Evolutionary conservation across 805 yeast genomes (phyloP).

Genomic region (Wilhelminamyces savonicus): DNA sequence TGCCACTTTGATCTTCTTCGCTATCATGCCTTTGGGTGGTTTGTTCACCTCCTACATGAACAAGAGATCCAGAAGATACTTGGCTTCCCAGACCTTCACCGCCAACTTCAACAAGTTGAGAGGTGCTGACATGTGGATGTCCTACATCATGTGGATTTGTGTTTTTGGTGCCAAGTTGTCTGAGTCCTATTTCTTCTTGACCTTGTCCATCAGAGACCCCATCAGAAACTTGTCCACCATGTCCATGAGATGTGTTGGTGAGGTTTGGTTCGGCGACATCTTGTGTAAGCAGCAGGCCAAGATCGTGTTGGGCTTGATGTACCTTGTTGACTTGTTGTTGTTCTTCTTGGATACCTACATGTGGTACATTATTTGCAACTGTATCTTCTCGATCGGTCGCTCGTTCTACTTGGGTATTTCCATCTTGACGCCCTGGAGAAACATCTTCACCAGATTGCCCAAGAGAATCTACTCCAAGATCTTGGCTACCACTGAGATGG

Average conservation of each 20-base stretch:
- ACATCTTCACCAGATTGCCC: slow-evolving; percentile 94
- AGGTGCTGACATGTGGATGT: slow-evolving; percentile 95
- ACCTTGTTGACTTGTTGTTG: slow-evolving; percentile 82
- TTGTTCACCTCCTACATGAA: slow-evolving; percentile 89
- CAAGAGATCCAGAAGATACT: slow-evolving; percentile 78
- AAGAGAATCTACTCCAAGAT: slow-evolving; percentile 98
- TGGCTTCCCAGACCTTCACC: slow-evolving; percentile 93
- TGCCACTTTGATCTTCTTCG: slow-evolving; percentile 76
- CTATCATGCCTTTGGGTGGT: slow-evolving; percentile 96
- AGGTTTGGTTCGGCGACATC: slow-evolving; percentile 72
- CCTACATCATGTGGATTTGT: slow-evolving; percentile 82
- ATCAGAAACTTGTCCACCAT: slow-evolving; percentile 80
- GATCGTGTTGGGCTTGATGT: slow-evolving; percentile 89
- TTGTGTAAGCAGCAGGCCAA: slow-evolving; percentile 84
- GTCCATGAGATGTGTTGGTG: slow-evolving; percentile 94
- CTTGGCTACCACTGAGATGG: slow-evolving; percentile 98
- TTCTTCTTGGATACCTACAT: slow-evolving; percentile 98
- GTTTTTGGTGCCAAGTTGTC: slow-evolving; percentile 84
- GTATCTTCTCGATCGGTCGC: slow-evolving; percentile 93
- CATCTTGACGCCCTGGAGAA: slow-evolving; percentile 99
- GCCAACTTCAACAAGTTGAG: slow-evolving; percentile 76
- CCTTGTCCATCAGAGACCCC: slow-evolving; percentile 88
- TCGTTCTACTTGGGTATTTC: slow-evolving; percentile 99
- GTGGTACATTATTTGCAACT: slow-evolving; percentile 97
- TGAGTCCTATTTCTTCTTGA: slow-evolving; percentile 92